Evolutionary conservation across 768 basidiomycete species (phyloP).

Genomic region (Astraeus odoratus): DNA sequence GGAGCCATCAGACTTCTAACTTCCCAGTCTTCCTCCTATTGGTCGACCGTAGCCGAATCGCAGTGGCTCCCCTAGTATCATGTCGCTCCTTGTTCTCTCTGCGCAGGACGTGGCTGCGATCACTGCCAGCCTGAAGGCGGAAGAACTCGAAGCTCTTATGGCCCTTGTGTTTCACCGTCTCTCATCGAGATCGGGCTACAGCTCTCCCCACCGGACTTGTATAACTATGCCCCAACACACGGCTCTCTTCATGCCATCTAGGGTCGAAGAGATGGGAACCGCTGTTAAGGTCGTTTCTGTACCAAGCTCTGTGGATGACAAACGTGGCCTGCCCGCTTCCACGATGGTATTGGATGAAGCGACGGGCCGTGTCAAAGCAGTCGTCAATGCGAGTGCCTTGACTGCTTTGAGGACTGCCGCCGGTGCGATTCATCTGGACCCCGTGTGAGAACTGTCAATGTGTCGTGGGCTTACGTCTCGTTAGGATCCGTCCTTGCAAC

Average conservation of each 20-base stretch:
- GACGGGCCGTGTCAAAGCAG: slow-evolving; percentile 61
- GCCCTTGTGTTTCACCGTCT: slow-evolving; percentile 48
- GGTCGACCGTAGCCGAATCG: no score
- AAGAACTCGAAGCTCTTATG: slow-evolving; percentile 49
- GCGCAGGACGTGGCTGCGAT: slow-evolving; percentile 49
- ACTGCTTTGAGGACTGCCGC: slow-evolving; percentile 82
- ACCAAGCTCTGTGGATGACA: slow-evolving; percentile 38
- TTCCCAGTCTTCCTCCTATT: no score
- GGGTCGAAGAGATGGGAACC: slow-evolving; percentile 46
- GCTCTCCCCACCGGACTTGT: slow-evolving; percentile 51
- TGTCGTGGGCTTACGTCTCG: background rate
- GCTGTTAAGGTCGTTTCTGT: slow-evolving; percentile 79
- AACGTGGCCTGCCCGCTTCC: slow-evolving; percentile 63
- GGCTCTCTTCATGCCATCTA: slow-evolving; percentile 80
- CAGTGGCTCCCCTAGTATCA: no score
- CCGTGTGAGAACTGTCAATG: background rate
- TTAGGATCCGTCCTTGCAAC: slow-evolving; percentile 67
- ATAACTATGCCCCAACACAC: slow-evolving; percentile 50
- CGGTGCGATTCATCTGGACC: slow-evolving; percentile 34
- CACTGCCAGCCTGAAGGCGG: slow-evolving; percentile 36
- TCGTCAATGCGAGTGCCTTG: slow-evolving; percentile 71
- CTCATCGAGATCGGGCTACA: slow-evolving; percentile 22
- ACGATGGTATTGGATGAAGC: slow-evolving; percentile 70
- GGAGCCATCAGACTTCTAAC: no score
- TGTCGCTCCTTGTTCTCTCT: slow-evolving; percentile 57